Evolutionary conservation across 2,329 filamentous ascomycete species (phyloP), one percentile per base, ranked within the genome.

Genomic region (Fusarium sp.): DNA sequence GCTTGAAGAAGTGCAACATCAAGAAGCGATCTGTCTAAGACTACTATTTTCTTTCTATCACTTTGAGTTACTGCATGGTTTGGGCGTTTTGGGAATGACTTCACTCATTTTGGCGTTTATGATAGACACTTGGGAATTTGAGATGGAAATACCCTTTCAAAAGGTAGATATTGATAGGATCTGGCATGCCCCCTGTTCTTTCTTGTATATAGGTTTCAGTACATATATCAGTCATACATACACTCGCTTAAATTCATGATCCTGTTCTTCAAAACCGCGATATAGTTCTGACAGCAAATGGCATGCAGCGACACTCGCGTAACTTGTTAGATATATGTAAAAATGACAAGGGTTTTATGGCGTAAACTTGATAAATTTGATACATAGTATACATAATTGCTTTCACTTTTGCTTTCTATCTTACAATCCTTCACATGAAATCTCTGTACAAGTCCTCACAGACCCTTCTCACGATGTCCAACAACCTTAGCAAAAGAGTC

Each of bases 401-500:
- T 40, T 25, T 27, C 3, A 16, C 15, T 24, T 18, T 47, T 44
- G 12, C 43, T 29, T 34, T 27, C 24, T 47, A 58, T 24, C 45
- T 47, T 65, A 69, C 56, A 68, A 10, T 11, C 38, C 53, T 30
- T 62, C 45, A 58, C 51, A 48, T 10, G 29, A 25, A 6, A 8
- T 29, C 34, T 16, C 22, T 9, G 3, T 27, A 24, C n/a, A 52
- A 59, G 12, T 20, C 3, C 34, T 24, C 58, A 85, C 18, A 86
- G 58, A 6, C 73, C 80, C 80, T 85, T 88, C 68, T 89, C 87
- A 43, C 87, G 81, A 27, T 84, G 79, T 1, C 86, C 87, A 1
- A 85, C 83, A 2, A 90, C 86, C 53, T 81, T 80, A 53, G 87
- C 86, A 71, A 89, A 88, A 9, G 83, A 86, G 68, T 88, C 86